These are phyloP conservation scores for Candida nemodendra DNA, from an alignment of 805 yeast species.

Conservation along the genomic window DNA sequence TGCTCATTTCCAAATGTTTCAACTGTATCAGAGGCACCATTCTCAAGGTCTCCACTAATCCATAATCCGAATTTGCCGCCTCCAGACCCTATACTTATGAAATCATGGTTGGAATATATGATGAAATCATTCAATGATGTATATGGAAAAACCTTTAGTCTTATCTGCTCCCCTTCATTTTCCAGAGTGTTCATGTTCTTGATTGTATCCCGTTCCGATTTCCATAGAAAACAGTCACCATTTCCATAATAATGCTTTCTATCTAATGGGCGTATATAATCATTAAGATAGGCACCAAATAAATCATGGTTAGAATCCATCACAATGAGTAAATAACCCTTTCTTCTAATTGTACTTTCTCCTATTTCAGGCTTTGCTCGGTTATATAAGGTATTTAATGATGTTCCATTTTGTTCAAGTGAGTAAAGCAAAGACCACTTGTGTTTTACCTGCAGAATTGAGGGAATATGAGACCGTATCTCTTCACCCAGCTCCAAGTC, in stretches of 20 bases:
- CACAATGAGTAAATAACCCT: constrained; percentile 74
- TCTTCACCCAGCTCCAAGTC: constrained; percentile 64
- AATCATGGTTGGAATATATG: constrained; percentile 74
- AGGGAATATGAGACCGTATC: constrained; percentile 69
- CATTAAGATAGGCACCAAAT: constrained; percentile 82
- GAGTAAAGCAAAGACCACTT: constrained; percentile 79
- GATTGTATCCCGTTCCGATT: constrained; percentile 47
- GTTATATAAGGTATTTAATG: constrained; percentile 73
- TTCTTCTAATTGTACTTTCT: constrained; percentile 33
- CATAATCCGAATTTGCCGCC: constrained; percentile 91
- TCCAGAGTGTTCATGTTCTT: constrained; percentile 24
- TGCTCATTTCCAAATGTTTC: constrained; percentile 90
- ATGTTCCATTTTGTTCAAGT: constrained; percentile 90
- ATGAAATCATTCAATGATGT: constrained; percentile 87
- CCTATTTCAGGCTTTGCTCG: constrained; percentile 45
- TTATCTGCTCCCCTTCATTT: constrained; percentile 31
- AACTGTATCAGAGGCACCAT: constrained; percentile 77
- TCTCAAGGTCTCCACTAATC: constrained; percentile 69
- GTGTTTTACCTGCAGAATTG: constrained; percentile 72
- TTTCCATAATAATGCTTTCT: constrained; percentile 81
- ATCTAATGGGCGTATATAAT: constrained; percentile 67
- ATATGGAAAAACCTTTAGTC: constrained; percentile 80
- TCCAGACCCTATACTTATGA: constrained; percentile 86
- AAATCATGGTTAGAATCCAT: constrained; percentile 60
- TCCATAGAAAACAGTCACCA: constrained; percentile 95